These are phyloP conservation scores for Polychaeton citri DNA, from an alignment of 2,329 filamentous ascomycete species.

Conservation along the genomic window DNA sequence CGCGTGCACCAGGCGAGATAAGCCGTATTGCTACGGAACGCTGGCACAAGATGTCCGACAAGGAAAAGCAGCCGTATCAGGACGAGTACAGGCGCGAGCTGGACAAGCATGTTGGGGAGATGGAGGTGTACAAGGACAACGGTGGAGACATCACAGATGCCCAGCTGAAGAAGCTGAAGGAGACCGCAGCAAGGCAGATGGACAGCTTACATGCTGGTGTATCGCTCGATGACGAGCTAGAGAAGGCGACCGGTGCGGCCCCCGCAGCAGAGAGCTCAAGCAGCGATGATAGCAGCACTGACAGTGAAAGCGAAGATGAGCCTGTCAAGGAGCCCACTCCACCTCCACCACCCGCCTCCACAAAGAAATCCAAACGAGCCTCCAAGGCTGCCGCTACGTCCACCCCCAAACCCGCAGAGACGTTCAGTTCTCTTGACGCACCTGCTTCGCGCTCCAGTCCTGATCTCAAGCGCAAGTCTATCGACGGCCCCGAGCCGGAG, in stretches of 20 bases:
- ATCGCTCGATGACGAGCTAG: slow-evolving; percentile 10
- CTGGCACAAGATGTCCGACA: slow-evolving; percentile 64
- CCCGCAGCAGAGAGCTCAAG: slow-evolving; percentile 6
- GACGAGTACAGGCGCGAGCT: slow-evolving; percentile 45
- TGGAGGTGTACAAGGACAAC: slow-evolving; percentile 44
- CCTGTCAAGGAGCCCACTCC: slow-evolving; percentile 20
- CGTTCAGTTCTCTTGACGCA: slow-evolving; percentile 9
- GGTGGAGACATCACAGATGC: slow-evolving; percentile 16
- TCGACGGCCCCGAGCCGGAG: slow-evolving; percentile 6
- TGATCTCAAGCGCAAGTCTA: slow-evolving; percentile 18
- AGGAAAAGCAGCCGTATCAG: slow-evolving; percentile 58
- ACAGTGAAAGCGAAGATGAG: slow-evolving; percentile 10
- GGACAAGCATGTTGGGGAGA: slow-evolving; percentile 41
- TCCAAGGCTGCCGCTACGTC: slow-evolving; percentile 22
- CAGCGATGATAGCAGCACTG: slow-evolving; percentile 7
- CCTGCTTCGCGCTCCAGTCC: slow-evolving; percentile 8
- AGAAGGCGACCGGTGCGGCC: slow-evolving; percentile 6
- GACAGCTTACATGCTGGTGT: slow-evolving; percentile 1
- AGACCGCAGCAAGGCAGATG: slow-evolving; percentile 11
- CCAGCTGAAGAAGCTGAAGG: slow-evolving; percentile 25
- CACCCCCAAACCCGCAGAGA: slow-evolving; percentile 12
- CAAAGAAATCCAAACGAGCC: slow-evolving; percentile 14
- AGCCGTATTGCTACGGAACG: slow-evolving; percentile 75
- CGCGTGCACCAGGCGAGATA: slow-evolving; percentile 61
- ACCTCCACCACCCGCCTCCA: slow-evolving; percentile 19